phyloP scores from a whole-genome alignment of 2,329 filamentous ascomycete species.

The Diaporthe citrichinensis region DNA sequence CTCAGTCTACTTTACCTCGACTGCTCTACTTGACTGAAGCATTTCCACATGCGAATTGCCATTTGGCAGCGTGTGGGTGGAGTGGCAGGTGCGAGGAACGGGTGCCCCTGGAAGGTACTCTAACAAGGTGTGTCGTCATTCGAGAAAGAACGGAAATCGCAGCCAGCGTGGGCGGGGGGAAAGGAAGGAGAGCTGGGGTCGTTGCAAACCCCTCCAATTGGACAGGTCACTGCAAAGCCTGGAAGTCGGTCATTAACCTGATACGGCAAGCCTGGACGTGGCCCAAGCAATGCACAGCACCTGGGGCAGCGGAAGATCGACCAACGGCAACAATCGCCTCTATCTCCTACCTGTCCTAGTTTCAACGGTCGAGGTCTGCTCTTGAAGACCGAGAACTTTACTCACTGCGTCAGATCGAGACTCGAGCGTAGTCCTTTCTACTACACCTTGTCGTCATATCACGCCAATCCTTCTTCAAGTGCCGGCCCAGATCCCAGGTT shows the following conservation, averaged over 20 bases:
- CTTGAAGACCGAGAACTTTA: neutral
- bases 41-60: neutral
- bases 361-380: neutral
- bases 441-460: neutral
- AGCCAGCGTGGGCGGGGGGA: conserved; percentile 8
- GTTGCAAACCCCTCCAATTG: conserved; percentile 11
- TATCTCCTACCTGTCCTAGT: neutral
- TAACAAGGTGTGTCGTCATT: conserved; percentile 5
- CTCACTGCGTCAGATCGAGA: neutral
- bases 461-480: neutral
- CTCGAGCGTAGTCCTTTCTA: neutral
- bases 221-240: neutral
- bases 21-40: neutral
- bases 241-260: conserved; percentile 38
- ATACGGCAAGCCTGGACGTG: conserved; percentile 30
- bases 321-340: conserved; percentile 1
- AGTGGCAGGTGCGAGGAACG: neutral
- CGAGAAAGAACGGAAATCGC: neutral
- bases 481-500: neutral
- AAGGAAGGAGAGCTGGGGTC: neutral
- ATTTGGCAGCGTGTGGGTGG: neutral
- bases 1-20: neutral
- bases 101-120: neutral
- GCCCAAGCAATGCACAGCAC: neutral
- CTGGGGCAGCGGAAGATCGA: neutral